Conservation (phyloP, 768 basidiomycete species). For the Hirschioporus abietinus region DNA sequence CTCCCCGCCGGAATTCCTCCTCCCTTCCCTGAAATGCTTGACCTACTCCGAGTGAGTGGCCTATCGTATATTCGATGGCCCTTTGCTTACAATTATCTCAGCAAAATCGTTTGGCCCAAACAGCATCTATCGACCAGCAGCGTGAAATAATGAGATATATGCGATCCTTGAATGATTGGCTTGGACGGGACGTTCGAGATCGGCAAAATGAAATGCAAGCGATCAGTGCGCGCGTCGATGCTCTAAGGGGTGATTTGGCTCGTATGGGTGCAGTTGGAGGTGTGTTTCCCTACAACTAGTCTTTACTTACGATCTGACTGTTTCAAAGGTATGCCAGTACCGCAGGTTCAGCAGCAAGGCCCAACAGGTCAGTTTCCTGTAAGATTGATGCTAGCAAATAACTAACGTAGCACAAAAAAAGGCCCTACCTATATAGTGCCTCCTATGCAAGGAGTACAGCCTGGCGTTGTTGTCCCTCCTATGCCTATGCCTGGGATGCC, state of each 20-base stretch:
- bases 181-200: constrained; percentile 72
- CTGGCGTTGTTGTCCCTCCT: constrained; percentile 21
- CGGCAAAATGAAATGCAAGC: constrained; percentile 69
- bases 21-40: constrained; percentile 65
- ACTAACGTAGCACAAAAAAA: not conserved
- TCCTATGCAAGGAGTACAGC: constrained; percentile 12
- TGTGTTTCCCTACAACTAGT: constrained; percentile 33
- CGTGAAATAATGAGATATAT: constrained; percentile 79
- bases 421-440: constrained; percentile 5
- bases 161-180: constrained; percentile 70
- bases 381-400: not conserved
- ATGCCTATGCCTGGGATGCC: constrained; percentile 1
- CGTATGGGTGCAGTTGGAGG: constrained; percentile 39
- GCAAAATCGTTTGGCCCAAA: constrained; percentile 73
- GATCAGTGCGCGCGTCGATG: constrained; percentile 57
- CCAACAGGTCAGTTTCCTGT: not conserved
- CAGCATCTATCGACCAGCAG: constrained; percentile 73
- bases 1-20: constrained; percentile 18
- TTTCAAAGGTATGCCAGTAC: not conserved
- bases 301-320: constrained; percentile 1
- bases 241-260: constrained; percentile 38
- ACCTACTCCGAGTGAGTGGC: constrained; percentile 54
- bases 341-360: not conserved
- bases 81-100: constrained; percentile 22
- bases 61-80: constrained; percentile 5